phyloP scores from a whole-genome alignment of 805 yeast genomes.

The Cyberlindnera samutprakarnensis region DNA sequence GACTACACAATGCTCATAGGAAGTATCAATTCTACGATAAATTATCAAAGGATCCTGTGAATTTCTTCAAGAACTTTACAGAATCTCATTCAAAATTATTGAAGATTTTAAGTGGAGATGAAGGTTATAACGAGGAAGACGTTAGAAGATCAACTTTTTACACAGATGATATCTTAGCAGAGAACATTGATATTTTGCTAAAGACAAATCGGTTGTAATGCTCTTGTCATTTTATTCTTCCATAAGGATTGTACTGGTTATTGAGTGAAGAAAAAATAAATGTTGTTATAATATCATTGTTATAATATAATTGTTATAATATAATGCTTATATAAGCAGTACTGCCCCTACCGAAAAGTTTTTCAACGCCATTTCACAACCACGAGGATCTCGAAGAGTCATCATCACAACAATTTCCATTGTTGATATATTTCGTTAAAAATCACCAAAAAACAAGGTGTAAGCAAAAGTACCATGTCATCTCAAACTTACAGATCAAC shows the following conservation, averaged over 20 bases:
- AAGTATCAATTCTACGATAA: slow-evolving; percentile 75
- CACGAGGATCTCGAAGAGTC: no score
- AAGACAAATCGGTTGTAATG: slow-evolving; percentile 35
- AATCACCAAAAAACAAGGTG: no score
- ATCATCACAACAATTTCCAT: no score
- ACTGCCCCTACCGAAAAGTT: no score
- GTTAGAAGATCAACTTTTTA: slow-evolving; percentile 83
- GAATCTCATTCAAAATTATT: slow-evolving; percentile 78
- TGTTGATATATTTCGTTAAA: no score
- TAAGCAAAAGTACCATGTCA: no score
- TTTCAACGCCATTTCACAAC: no score
- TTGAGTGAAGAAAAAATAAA: no score
- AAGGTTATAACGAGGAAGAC: slow-evolving; percentile 79
- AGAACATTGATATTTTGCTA: slow-evolving; percentile 70
- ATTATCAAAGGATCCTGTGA: slow-evolving; percentile 69
- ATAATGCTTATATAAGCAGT: no score
- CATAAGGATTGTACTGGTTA: not conserved
- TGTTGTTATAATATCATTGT: no score
- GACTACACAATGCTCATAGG: slow-evolving; percentile 42
- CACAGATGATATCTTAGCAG: slow-evolving; percentile 63
- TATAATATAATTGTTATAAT: no score
- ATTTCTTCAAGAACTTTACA: slow-evolving; percentile 64
- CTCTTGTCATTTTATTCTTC: not conserved
- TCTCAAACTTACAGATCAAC: slow-evolving; percentile 74
- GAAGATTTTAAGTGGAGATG: slow-evolving; percentile 83